Conservation (phyloP, 1,284 basidiomycete genomes). For the Apiotrichum akiyoshidainum region DNA sequence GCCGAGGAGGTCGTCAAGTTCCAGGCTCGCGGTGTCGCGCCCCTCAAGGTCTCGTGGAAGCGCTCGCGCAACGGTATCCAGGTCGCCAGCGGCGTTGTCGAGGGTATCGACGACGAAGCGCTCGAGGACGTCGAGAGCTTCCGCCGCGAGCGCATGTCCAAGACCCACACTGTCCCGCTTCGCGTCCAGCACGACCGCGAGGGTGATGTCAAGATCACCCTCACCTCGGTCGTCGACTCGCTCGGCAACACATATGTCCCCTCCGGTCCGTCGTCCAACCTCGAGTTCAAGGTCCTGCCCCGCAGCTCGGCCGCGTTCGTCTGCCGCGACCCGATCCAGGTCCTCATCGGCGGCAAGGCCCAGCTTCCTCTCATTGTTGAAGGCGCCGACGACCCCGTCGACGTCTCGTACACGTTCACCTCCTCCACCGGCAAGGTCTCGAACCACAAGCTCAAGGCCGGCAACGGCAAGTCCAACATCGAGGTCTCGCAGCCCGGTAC, state of each 20-base stretch:
- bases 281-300: constrained; percentile 70
- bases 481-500: constrained; percentile 68
- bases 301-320: constrained; percentile 71
- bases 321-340: constrained; percentile 65
- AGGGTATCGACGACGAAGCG: constrained; percentile 68
- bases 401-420: constrained; percentile 29
- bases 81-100: constrained; percentile 66
- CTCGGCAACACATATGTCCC: constrained; percentile 53
- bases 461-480: constrained; percentile 55
- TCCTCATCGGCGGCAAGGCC: constrained; percentile 58
- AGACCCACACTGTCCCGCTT: constrained; percentile 40
- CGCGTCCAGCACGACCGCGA: constrained; percentile 36
- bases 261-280: constrained; percentile 43
- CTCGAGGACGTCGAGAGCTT: constrained; percentile 26
- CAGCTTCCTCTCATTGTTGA: constrained; percentile 29
- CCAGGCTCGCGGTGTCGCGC: constrained; percentile 71
- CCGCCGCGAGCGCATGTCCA: constrained; percentile 33
- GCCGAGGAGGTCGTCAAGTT: constrained; percentile 64
- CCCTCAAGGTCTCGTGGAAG: constrained; percentile 72
- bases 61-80: constrained; percentile 52
- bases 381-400: constrained; percentile 22
- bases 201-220: constrained; percentile 52
- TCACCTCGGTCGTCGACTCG: constrained; percentile 50
- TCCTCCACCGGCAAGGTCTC: constrained; percentile 12
- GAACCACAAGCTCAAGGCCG: constrained; percentile 52